These are phyloP conservation scores for Metarhizium guizhouense DNA, from an alignment of 2,329 filamentous ascomycete species.

Conservation along the genomic window DNA sequence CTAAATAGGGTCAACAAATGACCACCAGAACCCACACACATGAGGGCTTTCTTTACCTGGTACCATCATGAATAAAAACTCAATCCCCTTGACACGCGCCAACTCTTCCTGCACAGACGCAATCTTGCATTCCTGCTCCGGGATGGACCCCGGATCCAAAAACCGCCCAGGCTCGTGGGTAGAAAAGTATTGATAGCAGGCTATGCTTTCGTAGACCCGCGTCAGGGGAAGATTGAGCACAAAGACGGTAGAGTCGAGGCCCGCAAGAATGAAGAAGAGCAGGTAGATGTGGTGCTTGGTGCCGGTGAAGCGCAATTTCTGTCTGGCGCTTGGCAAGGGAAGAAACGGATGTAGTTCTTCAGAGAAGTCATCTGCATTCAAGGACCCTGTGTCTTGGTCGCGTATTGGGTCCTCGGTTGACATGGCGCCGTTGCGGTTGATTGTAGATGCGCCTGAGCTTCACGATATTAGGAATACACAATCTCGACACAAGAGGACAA, in stretches of 20 bases:
- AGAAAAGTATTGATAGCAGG: constrained; percentile 2
- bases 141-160: background rate
- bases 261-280: background rate
- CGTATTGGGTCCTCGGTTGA: background rate
- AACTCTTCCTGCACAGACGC: constrained; percentile 1
- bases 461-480: background rate
- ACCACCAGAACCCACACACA: background rate
- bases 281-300: background rate
- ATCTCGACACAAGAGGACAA: too few species aligned
- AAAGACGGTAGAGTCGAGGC: constrained; percentile 2
- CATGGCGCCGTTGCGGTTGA: background rate
- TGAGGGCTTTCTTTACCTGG: background rate
- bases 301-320: background rate
- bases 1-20: background rate
- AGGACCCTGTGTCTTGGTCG: background rate
- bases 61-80: constrained; percentile 1
- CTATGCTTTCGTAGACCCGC: constrained; percentile 2
- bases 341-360: background rate
- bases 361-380: background rate
- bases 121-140: background rate
- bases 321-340: background rate
- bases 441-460: background rate
- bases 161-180: background rate
- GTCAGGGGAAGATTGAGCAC: constrained; percentile 2
- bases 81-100: background rate